Conservation (phyloP, 495 filamentous ascomycete species). For the Neurospora sp. region DNA sequence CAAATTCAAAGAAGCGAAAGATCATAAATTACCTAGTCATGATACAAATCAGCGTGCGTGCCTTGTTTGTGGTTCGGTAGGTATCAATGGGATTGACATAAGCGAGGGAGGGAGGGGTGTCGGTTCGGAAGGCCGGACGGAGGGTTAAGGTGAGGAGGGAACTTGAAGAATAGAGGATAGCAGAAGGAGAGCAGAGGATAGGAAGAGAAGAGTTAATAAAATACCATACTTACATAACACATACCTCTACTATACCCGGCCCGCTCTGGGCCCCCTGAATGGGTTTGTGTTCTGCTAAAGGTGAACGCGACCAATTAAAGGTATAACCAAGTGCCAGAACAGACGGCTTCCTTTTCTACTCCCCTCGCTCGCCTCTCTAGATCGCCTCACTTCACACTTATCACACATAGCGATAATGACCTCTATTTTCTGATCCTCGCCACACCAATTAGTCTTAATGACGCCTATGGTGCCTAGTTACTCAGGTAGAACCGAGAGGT, state of each 20-base stretch:
- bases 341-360: too few species aligned
- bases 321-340: too few species aligned
- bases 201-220: not conserved
- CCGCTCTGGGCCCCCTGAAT: too few species aligned
- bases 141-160: not conserved
- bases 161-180: not conserved
- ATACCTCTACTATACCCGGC: not conserved
- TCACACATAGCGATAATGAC: too few species aligned
- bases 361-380: too few species aligned
- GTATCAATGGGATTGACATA: not conserved
- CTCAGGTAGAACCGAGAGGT: too few species aligned
- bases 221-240: not conserved
- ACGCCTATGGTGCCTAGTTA: too few species aligned
- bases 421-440: too few species aligned
- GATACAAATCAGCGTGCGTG: not conserved
- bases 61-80: not conserved
- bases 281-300: too few species aligned
- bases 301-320: too few species aligned
- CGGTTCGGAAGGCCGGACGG: not conserved
- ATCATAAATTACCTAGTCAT: not conserved
- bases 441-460: too few species aligned
- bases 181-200: not conserved
- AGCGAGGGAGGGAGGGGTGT: not conserved
- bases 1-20: not conserved
- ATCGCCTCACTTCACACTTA: too few species aligned